Percentiles rank a stretch among this genome's conserved stretches.
phyloP scores from a whole-genome alignment of 2,329 filamentous ascomycete genomes.

The Sclerotinia sclerotiorum region DNA sequence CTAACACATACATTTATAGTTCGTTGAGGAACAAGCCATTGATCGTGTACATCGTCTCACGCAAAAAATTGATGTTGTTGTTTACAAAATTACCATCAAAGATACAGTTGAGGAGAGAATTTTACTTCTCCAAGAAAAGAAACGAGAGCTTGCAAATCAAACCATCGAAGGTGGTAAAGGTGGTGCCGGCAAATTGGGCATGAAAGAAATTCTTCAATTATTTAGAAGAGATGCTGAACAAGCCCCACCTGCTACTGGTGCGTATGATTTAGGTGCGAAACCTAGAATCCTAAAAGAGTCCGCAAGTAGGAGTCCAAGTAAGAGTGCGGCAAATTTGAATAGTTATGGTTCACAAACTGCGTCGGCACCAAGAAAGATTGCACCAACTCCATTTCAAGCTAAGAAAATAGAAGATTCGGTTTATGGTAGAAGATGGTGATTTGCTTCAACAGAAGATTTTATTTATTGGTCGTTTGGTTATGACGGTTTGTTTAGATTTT shows the following conservation, averaged over 20 bases:
- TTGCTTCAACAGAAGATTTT: neutral
- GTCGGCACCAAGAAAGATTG: constrained; percentile 29
- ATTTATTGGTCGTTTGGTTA: neutral
- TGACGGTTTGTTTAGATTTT: neutral
- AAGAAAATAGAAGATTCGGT: constrained; percentile 34
- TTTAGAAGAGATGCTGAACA: constrained; percentile 53
- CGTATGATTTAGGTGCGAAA: constrained; percentile 35
- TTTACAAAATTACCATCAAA: constrained; percentile 89
- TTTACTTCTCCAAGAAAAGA: constrained; percentile 89
- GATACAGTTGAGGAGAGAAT: constrained; percentile 92
- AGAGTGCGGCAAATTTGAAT: constrained; percentile 14
- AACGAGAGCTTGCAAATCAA: constrained; percentile 85
- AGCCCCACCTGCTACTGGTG: constrained; percentile 27
- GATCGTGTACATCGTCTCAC: constrained; percentile 98
- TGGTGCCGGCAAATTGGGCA: constrained; percentile 75
- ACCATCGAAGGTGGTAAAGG: constrained; percentile 83
- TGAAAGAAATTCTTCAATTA: constrained; percentile 90
- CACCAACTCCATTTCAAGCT: constrained; percentile 26
- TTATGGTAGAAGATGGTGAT: constrained; percentile 40
- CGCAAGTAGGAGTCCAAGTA: constrained; percentile 18
- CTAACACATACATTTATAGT: constrained; percentile 51
- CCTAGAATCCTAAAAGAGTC: constrained; percentile 38
- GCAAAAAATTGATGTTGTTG: constrained; percentile 89
- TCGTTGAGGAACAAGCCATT: constrained; percentile 98
- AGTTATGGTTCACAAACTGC: constrained; percentile 16